Conservation (phyloP, 192 early-diverging fungal genomes). For the Chytriomyces confervae region DNA sequence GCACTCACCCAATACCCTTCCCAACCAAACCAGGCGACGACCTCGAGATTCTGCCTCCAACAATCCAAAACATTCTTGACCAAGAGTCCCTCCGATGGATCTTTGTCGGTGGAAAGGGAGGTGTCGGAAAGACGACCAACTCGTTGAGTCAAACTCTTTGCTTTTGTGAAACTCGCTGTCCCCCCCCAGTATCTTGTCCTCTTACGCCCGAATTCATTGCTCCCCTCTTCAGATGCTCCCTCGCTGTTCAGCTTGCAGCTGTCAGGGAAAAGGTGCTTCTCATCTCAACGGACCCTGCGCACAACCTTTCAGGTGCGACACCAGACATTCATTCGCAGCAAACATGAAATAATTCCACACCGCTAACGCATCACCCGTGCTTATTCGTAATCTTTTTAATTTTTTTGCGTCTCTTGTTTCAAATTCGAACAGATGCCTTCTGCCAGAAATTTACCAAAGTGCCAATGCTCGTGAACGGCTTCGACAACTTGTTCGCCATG, state of each 20-base stretch:
- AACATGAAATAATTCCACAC: background rate
- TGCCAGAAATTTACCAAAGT: conserved; percentile 99
- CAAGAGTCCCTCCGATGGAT: conserved; percentile 97
- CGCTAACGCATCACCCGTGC: background rate
- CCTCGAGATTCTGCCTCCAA: conserved; percentile 63
- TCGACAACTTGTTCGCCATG: conserved; percentile 97
- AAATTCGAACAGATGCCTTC: conserved; percentile 77
- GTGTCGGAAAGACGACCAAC: conserved; percentile 92
- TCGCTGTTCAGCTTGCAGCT: conserved; percentile 91
- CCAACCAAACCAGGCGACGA: background rate
- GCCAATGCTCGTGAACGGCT: conserved; percentile 93
- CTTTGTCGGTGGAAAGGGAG: conserved; percentile 99
- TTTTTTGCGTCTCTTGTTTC: too few relatives aligned
- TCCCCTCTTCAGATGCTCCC: conserved; percentile 66
- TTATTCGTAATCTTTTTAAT: background rate
- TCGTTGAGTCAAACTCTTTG: background rate
- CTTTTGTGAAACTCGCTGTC: conserved; percentile 44
- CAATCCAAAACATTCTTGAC: conserved; percentile 95
- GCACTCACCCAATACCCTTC: too few relatives aligned
- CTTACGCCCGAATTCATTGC: background rate
- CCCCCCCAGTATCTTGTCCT: background rate
- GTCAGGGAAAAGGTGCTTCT: conserved; percentile 91
- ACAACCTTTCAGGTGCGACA: conserved; percentile 85
- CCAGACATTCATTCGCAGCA: background rate
- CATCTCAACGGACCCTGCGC: conserved; percentile 99